Percentiles rank a stretch among this genome's conserved stretches.
Evolutionary conservation across 805 yeast genomes (phyloP).

Genomic region (Yamadazyma sp.): DNA sequence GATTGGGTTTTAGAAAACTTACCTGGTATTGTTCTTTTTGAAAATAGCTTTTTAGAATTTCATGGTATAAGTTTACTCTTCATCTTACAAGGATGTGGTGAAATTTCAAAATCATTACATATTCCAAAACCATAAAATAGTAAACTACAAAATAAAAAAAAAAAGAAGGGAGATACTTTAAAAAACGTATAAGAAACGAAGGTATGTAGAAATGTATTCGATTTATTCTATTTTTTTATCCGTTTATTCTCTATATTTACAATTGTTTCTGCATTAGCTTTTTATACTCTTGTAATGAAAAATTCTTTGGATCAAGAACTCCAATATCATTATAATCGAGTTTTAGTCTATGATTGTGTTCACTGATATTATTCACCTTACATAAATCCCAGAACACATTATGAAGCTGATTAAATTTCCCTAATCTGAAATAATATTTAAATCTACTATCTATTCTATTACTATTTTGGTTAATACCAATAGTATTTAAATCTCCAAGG

Average conservation of each 20-base stretch:
- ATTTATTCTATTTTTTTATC: background rate
- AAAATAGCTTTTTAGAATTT: conserved; percentile 61
- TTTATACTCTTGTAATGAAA: conserved; percentile 22
- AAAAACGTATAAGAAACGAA: too few relatives aligned
- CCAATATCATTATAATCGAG: conserved; percentile 27
- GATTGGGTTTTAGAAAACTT: conserved; percentile 48
- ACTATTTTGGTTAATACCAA: conserved; percentile 12
- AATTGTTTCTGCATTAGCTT: too few relatives aligned
- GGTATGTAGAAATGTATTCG: too few relatives aligned
- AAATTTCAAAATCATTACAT: conserved; percentile 85
- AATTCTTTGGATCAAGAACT: conserved; percentile 37
- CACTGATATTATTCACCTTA: conserved; percentile 24
- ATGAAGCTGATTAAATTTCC: conserved; percentile 28
- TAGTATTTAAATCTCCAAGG: conserved; percentile 25
- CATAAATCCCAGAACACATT: conserved; percentile 38
- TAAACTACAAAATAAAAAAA: too few relatives aligned
- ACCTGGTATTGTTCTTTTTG: conserved; percentile 63
- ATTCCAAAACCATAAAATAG: conserved; percentile 81
- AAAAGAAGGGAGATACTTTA: too few relatives aligned
- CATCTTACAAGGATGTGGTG: conserved; percentile 79
- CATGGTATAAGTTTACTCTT: conserved; percentile 69
- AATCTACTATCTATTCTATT: conserved; percentile 4
- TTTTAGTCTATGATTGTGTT: conserved; percentile 25
- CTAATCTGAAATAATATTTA: conserved; percentile 5
- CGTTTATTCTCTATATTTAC: background rate